Conservation (phyloP, 2,329 filamentous ascomycete species). For the Pseudopyrenochaeta lycopersici region DNA sequence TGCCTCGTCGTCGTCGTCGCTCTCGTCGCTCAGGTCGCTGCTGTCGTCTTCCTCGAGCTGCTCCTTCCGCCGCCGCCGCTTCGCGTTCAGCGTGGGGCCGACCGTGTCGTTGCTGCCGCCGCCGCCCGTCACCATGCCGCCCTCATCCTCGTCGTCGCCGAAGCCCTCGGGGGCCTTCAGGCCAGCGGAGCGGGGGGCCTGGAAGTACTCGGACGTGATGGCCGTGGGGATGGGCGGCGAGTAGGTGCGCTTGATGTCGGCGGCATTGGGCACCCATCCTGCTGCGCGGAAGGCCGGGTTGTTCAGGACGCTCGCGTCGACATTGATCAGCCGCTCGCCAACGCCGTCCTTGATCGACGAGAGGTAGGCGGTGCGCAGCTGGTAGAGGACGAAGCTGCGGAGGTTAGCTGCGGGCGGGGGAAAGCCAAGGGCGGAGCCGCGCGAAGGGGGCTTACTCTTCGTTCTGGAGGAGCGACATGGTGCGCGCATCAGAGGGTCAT, state of each 20-base stretch:
- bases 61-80: slow-evolving; percentile 73
- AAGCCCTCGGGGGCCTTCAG: slow-evolving; percentile 63
- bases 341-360: slow-evolving; percentile 83
- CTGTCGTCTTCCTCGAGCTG: slow-evolving; percentile 87
- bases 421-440: slow-evolving; percentile 3
- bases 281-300: slow-evolving; percentile 83
- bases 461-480: slow-evolving; percentile 56
- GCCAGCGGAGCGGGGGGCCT: slow-evolving; percentile 69
- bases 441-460: slow-evolving; percentile 49
- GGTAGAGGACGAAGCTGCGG: slow-evolving; percentile 79
- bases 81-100: slow-evolving; percentile 70
- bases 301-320: slow-evolving; percentile 81
- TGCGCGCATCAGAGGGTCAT: slow-evolving; percentile 23
- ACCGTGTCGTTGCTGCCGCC: slow-evolving; percentile 71
- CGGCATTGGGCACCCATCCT: slow-evolving; percentile 78
- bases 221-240: slow-evolving; percentile 87
- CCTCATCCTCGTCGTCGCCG: slow-evolving; percentile 76
- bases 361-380: slow-evolving; percentile 81
- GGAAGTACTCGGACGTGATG: slow-evolving; percentile 84
- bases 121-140: slow-evolving; percentile 73
- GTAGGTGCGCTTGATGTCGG: slow-evolving; percentile 82
- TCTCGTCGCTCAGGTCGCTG: slow-evolving; percentile 84
- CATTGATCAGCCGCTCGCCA: slow-evolving; percentile 81
- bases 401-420: slow-evolving; percentile 26
- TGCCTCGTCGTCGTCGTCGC: slow-evolving; percentile 76